phyloP scores from a whole-genome alignment of 148 eudicot species.

The Rhododendron mucronatum region DNA sequence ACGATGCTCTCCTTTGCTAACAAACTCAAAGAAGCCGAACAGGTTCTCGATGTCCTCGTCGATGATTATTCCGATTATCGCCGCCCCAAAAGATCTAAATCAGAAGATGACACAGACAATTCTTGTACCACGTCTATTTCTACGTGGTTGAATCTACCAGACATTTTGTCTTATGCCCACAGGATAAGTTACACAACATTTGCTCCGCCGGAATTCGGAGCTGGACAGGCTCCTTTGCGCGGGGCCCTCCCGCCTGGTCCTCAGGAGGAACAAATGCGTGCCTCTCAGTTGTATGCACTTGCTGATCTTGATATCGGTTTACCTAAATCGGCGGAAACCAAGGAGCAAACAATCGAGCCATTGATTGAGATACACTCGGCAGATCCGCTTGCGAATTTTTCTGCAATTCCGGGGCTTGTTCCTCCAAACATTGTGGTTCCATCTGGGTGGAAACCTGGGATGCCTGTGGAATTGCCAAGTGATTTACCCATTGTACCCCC shows the following conservation, averaged over 20 bases:
- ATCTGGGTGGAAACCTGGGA: slow-evolving; percentile 93
- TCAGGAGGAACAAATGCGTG: slow-evolving; percentile 92
- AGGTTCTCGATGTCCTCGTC: too few relatives aligned
- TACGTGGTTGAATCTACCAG: too few relatives aligned
- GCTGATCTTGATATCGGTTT: slow-evolving; percentile 80
- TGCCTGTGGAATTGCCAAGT: slow-evolving; percentile 80
- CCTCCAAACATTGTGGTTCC: slow-evolving; percentile 72
- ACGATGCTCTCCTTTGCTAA: too few relatives aligned
- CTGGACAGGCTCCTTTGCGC: slow-evolving; percentile 73
- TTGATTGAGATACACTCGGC: slow-evolving; percentile 42
- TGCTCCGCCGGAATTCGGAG: too few relatives aligned
- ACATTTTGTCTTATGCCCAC: too few relatives aligned
- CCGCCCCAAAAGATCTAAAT: too few relatives aligned
- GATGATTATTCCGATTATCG: too few relatives aligned
- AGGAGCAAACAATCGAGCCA: slow-evolving; percentile 55
- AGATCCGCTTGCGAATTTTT: slow-evolving; percentile 32
- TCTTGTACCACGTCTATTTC: too few relatives aligned
- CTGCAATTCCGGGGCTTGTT: slow-evolving; percentile 37
- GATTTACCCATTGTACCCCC: slow-evolving; percentile 75
- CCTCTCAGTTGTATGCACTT: slow-evolving; percentile 71
- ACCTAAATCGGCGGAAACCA: slow-evolving; percentile 51
- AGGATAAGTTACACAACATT: too few relatives aligned
- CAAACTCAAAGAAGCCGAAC: too few relatives aligned
- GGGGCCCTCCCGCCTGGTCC: slow-evolving; percentile 98
- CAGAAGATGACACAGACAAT: too few relatives aligned